Conservation (phyloP, 345 rosid genomes). For the Linum trigynum region DNA sequence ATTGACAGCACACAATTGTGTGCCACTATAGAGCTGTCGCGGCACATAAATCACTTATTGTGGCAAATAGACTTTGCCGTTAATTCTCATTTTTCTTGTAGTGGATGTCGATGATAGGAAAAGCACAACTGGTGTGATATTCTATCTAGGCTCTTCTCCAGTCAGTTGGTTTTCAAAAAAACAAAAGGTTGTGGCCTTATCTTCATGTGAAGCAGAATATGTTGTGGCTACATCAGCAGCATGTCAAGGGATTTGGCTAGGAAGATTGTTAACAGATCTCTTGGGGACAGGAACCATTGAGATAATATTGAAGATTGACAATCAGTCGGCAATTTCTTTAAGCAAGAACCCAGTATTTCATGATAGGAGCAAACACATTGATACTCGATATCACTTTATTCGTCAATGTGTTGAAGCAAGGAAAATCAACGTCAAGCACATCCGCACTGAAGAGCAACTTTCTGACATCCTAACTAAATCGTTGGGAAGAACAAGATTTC, state of each 20-base stretch:
- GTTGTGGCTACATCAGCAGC: conserved; percentile 6
- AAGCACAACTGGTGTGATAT: conserved; percentile 10
- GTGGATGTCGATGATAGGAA: conserved; percentile 13
- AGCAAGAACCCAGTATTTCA: conserved; percentile 12
- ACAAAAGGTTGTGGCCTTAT: conserved; percentile 12
- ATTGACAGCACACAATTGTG: no score
- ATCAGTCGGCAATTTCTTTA: conserved; percentile 10
- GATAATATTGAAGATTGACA: conserved; percentile 1
- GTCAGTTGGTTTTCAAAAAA: conserved; percentile 10
- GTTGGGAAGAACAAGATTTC: conserved; percentile 2
- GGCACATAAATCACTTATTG: no score
- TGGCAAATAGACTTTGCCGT: no score
- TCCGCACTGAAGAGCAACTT: conserved; percentile 7
- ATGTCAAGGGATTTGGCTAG: conserved; percentile 15
- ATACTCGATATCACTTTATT: conserved; percentile 10
- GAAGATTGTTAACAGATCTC: conserved; percentile 6
- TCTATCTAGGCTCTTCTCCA: conserved; percentile 1
- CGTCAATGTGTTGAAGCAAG: conserved; percentile 8
- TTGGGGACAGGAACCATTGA: background rate
- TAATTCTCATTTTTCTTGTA: no score
- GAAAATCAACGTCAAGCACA: background rate
- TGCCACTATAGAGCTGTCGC: no score
- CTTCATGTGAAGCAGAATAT: conserved; percentile 17
- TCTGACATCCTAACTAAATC: conserved; percentile 15
- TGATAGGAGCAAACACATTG: conserved; percentile 17